Evolutionary conservation across 2,329 filamentous ascomycete genomes (phyloP).

Genomic region (Diaporthe longicolla): DNA sequence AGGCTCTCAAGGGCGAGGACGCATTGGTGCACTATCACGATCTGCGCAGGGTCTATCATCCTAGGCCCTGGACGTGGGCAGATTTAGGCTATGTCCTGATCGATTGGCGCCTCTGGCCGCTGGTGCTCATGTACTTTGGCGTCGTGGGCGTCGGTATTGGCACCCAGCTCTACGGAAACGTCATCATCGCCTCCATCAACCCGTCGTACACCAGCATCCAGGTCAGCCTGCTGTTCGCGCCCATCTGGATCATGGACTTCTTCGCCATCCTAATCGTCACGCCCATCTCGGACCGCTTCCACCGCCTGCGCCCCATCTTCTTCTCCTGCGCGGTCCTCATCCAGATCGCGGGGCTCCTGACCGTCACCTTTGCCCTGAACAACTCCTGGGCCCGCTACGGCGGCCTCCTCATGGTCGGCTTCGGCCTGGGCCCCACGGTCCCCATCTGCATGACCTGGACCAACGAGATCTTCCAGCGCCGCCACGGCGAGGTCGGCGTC

Average conservation of each 20-base stretch:
- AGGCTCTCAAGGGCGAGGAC: constrained; percentile 83
- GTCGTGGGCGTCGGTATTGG: constrained; percentile 94
- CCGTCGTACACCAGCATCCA: constrained; percentile 79
- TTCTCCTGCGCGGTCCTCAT: constrained; percentile 83
- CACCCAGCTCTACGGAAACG: constrained; percentile 87
- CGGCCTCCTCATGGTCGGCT: constrained; percentile 90
- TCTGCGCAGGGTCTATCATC: constrained; percentile 83
- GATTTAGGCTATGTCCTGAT: constrained; percentile 80
- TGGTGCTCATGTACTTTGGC: constrained; percentile 93
- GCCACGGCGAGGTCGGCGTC: constrained; percentile 92
- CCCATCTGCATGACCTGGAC: constrained; percentile 97
- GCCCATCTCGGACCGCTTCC: constrained; percentile 89
- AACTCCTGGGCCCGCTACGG: constrained; percentile 89
- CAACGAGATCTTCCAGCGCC: constrained; percentile 88
- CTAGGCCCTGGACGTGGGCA: constrained; percentile 77
- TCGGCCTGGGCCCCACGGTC: constrained; percentile 90
- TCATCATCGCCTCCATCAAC: constrained; percentile 87
- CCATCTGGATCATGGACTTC: constrained; percentile 95
- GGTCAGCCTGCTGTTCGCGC: constrained; percentile 86
- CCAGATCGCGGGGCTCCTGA: constrained; percentile 85
- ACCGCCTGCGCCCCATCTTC: constrained; percentile 82
- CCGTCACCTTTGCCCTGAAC: constrained; percentile 79
- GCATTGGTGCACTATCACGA: constrained; percentile 87
- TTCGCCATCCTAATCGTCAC: constrained; percentile 89
- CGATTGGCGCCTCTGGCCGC: constrained; percentile 91